Percentiles rank a stretch among this genome's conserved stretches.
Evolutionary conservation across 768 basidiomycete species (phyloP).

Genomic region (Russula vinacea): DNA sequence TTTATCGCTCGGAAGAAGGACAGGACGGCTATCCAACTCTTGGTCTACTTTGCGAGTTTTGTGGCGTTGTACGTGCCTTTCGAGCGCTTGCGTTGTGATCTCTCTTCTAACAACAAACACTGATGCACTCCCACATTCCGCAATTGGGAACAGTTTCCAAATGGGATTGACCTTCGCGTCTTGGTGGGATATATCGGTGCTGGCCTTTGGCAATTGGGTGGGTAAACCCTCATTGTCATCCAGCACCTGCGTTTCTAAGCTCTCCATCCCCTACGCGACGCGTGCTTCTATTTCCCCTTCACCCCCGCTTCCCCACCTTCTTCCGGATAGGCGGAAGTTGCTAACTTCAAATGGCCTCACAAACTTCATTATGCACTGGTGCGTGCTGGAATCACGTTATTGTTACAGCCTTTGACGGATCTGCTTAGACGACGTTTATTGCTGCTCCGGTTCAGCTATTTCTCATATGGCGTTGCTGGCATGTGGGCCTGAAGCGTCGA

Average conservation of each 20-base stretch:
- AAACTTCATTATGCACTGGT: conserved; percentile 18
- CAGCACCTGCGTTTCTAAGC: background rate
- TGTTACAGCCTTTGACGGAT: background rate
- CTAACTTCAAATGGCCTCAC: conserved; percentile 12
- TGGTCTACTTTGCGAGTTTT: conserved; percentile 32
- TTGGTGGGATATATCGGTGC: conserved; percentile 32
- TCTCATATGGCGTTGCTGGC: conserved; percentile 35
- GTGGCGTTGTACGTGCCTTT: conserved; percentile 30
- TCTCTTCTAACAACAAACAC: no score
- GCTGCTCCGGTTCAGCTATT: conserved; percentile 35
- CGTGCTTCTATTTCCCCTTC: background rate
- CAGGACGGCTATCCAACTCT: conserved; percentile 20
- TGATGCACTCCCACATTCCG: background rate
- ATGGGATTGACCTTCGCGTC: conserved; percentile 29
- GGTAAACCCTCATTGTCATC: background rate
- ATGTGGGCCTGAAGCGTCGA: conserved; percentile 24
- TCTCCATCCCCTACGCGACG: background rate
- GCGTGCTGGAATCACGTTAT: background rate
- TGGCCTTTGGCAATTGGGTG: conserved; percentile 34
- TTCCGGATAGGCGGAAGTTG: conserved; percentile 1
- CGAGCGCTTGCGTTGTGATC: no score
- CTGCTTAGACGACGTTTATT: conserved; percentile 30
- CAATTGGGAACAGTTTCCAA: conserved; percentile 27
- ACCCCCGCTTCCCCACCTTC: background rate
- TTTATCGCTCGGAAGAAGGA: conserved; percentile 32